Conservation (phyloP, 176 grass and related monocot species). For the Rhynchospora pubera region DNA sequence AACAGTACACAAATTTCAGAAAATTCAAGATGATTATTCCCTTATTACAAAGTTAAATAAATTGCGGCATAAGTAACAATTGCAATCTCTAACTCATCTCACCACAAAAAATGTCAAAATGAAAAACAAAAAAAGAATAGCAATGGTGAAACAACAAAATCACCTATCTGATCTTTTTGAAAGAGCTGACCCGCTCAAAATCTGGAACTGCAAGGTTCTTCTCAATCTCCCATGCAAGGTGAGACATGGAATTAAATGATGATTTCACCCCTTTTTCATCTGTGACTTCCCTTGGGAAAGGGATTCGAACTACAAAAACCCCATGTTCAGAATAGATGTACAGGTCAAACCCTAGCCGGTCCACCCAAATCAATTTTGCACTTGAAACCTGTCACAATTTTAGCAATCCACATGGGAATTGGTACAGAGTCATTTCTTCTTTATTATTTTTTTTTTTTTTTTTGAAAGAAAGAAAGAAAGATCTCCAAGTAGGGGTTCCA, state of each 20-base stretch:
- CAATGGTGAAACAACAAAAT: background rate
- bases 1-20: background rate
- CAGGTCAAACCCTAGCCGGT: conserved; percentile 76
- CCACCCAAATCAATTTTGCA: conserved; percentile 91
- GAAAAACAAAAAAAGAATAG: background rate
- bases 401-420: background rate
- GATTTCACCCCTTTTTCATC: conserved; percentile 88
- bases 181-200: conserved; percentile 58
- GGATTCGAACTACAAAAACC: conserved; percentile 56
- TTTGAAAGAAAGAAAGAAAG: too few species aligned
- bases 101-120: background rate
- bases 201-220: conserved; percentile 55
- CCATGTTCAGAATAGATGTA: conserved; percentile 51
- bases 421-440: too few species aligned
- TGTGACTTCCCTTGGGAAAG: conserved; percentile 70
- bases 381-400: conserved; percentile 34
- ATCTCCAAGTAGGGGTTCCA: too few species aligned
- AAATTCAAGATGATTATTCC: conserved; percentile 9
- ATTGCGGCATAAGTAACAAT: conserved; percentile 4
- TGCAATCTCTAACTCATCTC: conserved; percentile 1
- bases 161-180: conserved; percentile 72
- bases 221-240: conserved; percentile 95
- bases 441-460: too few species aligned
- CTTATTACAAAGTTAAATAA: background rate
- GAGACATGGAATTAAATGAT: conserved; percentile 89